Evolutionary conservation across 371 early-diverging fungal genomes (phyloP).

Genomic region (Coemansia sp.): DNA sequence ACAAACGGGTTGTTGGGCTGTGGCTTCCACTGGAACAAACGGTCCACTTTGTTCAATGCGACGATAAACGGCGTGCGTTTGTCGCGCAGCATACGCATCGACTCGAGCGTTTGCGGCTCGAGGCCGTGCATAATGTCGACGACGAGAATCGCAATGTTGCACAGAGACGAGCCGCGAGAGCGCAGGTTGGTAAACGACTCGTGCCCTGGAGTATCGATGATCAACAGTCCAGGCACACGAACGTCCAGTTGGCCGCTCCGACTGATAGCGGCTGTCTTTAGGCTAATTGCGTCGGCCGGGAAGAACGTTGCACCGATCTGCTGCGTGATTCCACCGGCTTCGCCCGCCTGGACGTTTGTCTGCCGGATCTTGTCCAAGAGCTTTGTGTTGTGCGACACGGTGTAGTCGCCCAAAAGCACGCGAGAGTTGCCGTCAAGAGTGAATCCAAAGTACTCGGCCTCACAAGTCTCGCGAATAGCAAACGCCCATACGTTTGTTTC

Average conservation of each 20-base stretch:
- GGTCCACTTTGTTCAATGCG: constrained; percentile 99
- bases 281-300: constrained; percentile 91
- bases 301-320: constrained; percentile 99
- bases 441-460: constrained; percentile 53
- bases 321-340: constrained; percentile 99
- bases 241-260: constrained; percentile 57
- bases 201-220: constrained; percentile 99
- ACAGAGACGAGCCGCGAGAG: constrained; percentile 97
- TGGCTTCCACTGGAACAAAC: constrained; percentile 96
- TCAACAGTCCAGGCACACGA: constrained; percentile 96
- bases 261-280: constrained; percentile 82
- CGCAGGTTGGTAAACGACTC: constrained; percentile 99
- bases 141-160: constrained; percentile 99
- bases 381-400: constrained; percentile 84
- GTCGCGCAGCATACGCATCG: constrained; percentile 89
- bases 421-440: constrained; percentile 51
- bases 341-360: constrained; percentile 99
- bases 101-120: constrained; percentile 99
- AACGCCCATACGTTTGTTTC: constrained; percentile 32
- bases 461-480: constrained; percentile 17
- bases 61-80: constrained; percentile 99
- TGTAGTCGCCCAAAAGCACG: constrained; percentile 51
- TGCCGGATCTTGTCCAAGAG: constrained; percentile 99
- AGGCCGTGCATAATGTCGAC: constrained; percentile 99
- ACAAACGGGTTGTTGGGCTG: constrained; percentile 80